Conservation (phyloP, 2,329 filamentous ascomycete genomes). For the Aphanocladium album region DNA sequence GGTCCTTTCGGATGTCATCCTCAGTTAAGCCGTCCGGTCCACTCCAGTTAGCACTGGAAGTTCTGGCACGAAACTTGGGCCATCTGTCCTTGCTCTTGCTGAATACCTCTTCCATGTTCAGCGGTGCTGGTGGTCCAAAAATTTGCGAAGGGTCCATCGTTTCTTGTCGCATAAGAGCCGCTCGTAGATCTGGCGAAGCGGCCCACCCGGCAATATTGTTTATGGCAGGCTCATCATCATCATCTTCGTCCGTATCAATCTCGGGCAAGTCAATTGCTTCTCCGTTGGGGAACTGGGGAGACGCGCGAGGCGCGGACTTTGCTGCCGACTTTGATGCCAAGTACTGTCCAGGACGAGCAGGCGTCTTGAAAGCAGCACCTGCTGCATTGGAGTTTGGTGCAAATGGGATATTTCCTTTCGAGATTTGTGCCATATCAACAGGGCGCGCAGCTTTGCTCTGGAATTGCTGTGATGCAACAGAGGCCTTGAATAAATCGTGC, state of each 20-base stretch:
- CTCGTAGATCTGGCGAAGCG: slow-evolving; percentile 75
- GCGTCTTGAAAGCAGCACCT: slow-evolving; percentile 61
- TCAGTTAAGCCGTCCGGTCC: slow-evolving; percentile 76
- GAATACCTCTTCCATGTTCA: slow-evolving; percentile 97
- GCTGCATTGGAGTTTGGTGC: slow-evolving; percentile 61
- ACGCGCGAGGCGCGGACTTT: slow-evolving; percentile 62
- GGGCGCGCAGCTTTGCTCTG: slow-evolving; percentile 62
- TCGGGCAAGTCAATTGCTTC: slow-evolving; percentile 91
- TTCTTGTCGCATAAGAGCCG: slow-evolving; percentile 75
- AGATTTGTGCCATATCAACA: slow-evolving; percentile 80
- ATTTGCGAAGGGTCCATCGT: slow-evolving; percentile 76
- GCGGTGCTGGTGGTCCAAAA: slow-evolving; percentile 80
- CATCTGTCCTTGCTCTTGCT: slow-evolving; percentile 78
- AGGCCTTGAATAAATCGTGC: slow-evolving; percentile 60
- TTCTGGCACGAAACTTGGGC: slow-evolving; percentile 84
- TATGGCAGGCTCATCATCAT: slow-evolving; percentile 59
- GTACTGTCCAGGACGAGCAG: slow-evolving; percentile 49
- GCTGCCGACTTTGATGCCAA: slow-evolving; percentile 47
- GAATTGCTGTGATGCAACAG: slow-evolving; percentile 62
- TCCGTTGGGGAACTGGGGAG: slow-evolving; percentile 81
- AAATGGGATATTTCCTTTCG: slow-evolving; percentile 86
- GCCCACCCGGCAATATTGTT: slow-evolving; percentile 71
- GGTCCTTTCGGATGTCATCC: slow-evolving; percentile 77
- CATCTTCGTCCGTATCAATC: slow-evolving; percentile 91
- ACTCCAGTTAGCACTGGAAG: slow-evolving; percentile 92